Percentiles rank a stretch among this genome's conserved stretches.
phyloP scores from a whole-genome alignment of 306 rosid genomes.

The Boehmeria nivea region DNA sequence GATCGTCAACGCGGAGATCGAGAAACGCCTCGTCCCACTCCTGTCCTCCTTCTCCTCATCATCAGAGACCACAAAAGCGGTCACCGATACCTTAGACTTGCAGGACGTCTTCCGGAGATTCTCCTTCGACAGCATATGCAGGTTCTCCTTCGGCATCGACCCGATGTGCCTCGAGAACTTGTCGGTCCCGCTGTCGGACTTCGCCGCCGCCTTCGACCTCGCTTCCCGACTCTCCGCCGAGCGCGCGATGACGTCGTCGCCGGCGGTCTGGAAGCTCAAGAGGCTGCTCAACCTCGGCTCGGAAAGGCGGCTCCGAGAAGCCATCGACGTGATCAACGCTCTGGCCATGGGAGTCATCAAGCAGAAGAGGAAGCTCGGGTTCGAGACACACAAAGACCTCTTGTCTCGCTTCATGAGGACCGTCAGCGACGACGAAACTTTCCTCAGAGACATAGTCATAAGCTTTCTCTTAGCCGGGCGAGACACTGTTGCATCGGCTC shows the following conservation, averaged over 20 bases:
- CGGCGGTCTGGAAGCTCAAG: conserved; percentile 65
- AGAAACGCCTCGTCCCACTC: conserved; percentile 53
- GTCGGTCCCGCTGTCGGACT: conserved; percentile 56
- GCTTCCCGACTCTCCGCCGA: conserved; percentile 72
- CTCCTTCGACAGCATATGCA: conserved; percentile 60
- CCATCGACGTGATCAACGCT: conserved; percentile 35
- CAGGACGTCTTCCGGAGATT: conserved; percentile 71
- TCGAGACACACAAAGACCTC: conserved; percentile 43
- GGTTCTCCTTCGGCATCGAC: conserved; percentile 74
- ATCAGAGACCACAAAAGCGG: background rate
- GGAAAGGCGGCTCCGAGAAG: conserved; percentile 43
- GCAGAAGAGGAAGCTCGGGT: conserved; percentile 39
- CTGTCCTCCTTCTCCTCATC: conserved; percentile 11
- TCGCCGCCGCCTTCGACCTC: conserved; percentile 56
- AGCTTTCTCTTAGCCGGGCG: conserved; percentile 80
- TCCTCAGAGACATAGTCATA: conserved; percentile 62
- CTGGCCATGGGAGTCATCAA: conserved; percentile 64
- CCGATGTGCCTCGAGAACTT: conserved; percentile 48
- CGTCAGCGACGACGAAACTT: conserved; percentile 45
- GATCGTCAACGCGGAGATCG: conserved; percentile 50
- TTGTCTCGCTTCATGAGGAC: conserved; percentile 63
- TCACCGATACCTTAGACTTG: conserved; percentile 33
- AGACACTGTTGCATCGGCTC: conserved; percentile 71
- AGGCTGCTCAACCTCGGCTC: conserved; percentile 55
- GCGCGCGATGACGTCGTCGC: conserved; percentile 68